Evolutionary conservation across 2,329 filamentous ascomycete genomes (phyloP).

Genomic region (Neoarthrinium moseri): DNA sequence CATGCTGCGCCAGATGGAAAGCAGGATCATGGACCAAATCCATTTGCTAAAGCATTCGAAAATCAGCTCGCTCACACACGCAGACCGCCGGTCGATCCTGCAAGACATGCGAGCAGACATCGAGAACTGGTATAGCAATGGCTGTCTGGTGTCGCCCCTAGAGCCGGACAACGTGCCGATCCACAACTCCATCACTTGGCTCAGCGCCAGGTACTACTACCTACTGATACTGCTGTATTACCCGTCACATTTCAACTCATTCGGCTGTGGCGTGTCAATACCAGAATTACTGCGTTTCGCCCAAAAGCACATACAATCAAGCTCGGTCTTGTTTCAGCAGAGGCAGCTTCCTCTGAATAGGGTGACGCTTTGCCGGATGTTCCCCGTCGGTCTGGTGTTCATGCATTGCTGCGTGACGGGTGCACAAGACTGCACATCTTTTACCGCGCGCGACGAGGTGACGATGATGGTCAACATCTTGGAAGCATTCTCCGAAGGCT

Average conservation of each 20-base stretch:
- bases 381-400: slow-evolving; percentile 36
- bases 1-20: slow-evolving; percentile 41
- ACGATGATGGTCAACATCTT: slow-evolving; percentile 31
- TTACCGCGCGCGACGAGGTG: slow-evolving; percentile 33
- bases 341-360: slow-evolving; percentile 42
- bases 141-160: slow-evolving; percentile 40
- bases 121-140: slow-evolving; percentile 46
- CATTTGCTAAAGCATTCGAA: slow-evolving; percentile 30
- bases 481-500: slow-evolving; percentile 35
- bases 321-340: slow-evolving; percentile 38
- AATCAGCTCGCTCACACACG: slow-evolving; percentile 25
- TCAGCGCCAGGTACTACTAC: slow-evolving; percentile 42
- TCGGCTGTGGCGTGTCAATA: slow-evolving; percentile 25
- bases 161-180: slow-evolving; percentile 43
- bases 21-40: slow-evolving; percentile 35
- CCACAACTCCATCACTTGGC: slow-evolving; percentile 43
- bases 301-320: slow-evolving; percentile 41
- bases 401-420: slow-evolving; percentile 27
- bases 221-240: slow-evolving; percentile 43
- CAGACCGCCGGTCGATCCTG: slow-evolving; percentile 30
- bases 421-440: slow-evolving; percentile 19
- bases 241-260: slow-evolving; percentile 38
- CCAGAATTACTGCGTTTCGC: slow-evolving; percentile 35
- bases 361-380: slow-evolving; percentile 37
- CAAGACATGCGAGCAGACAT: slow-evolving; percentile 38